Evolutionary conservation across 2,329 filamentous ascomycete genomes (phyloP).

Genomic region (Talaromyces sp.): DNA sequence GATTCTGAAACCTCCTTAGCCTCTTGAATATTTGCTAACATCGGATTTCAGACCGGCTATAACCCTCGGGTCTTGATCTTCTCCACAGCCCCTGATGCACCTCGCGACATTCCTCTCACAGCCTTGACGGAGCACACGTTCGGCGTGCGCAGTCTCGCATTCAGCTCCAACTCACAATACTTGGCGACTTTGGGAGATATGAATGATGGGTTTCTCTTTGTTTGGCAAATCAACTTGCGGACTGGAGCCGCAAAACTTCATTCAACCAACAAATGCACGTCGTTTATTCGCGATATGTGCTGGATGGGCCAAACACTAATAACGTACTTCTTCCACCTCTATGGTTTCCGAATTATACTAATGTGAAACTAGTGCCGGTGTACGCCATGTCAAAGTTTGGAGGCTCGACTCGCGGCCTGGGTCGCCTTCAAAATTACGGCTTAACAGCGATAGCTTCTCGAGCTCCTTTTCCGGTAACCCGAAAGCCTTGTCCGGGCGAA

Average conservation of each 20-base stretch:
- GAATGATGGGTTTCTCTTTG: constrained; percentile 90
- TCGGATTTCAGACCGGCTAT: constrained; percentile 68
- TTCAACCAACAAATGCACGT: constrained; percentile 91
- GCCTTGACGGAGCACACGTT: constrained; percentile 87
- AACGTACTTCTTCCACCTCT: constrained; percentile 52
- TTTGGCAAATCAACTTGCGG: constrained; percentile 83
- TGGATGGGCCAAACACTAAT: constrained; percentile 85
- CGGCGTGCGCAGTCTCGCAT: constrained; percentile 83
- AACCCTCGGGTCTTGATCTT: constrained; percentile 89
- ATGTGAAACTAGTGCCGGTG: constrained; percentile 58
- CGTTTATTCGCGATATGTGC: constrained; percentile 77
- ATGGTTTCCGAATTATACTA: constrained; percentile 20
- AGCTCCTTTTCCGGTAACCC: constrained; percentile 47
- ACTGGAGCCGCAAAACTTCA: constrained; percentile 75
- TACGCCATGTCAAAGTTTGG: constrained; percentile 93
- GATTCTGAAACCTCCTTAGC: constrained; percentile 21
- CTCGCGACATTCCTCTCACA: constrained; percentile 77
- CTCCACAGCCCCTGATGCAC: constrained; percentile 70
- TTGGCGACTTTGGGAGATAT: constrained; percentile 83
- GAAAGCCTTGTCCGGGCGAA: constrained; percentile 78
- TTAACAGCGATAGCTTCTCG: constrained; percentile 40
- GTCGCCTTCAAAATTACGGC: constrained; percentile 65
- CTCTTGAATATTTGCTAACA: background rate
- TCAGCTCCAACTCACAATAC: constrained; percentile 81
- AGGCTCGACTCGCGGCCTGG: constrained; percentile 62